Percentiles rank a stretch among this genome's conserved stretches.
Conservation (phyloP, 1,284 basidiomycete species). For the Cryptococcus deneoformans region DNA sequence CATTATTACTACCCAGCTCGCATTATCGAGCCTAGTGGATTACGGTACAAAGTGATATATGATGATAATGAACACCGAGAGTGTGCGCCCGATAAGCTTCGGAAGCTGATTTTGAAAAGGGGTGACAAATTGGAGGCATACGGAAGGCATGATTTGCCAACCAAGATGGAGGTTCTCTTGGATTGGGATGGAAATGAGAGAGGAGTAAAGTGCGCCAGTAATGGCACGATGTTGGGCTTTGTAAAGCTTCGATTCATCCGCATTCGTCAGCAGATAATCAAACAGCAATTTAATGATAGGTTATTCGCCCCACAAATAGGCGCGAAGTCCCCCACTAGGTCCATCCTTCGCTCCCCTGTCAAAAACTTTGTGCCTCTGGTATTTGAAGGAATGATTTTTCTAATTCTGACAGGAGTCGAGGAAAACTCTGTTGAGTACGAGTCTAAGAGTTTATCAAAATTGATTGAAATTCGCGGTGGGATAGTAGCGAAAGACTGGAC, state of each 20-base stretch:
- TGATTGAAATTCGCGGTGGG: constrained; percentile 56
- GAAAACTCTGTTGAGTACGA: not conserved
- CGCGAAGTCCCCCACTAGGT: no score
- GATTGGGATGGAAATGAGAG: constrained; percentile 12
- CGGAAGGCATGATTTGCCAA: not conserved
- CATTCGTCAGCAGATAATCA: constrained; percentile 4
- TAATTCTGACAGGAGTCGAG: constrained; percentile 10
- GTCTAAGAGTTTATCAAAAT: not conserved
- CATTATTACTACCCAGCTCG: constrained; percentile 9
- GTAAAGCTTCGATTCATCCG: constrained; percentile 2
- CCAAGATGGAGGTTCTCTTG: not conserved
- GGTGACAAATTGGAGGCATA: constrained; percentile 8
- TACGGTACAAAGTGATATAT: constrained; percentile 3
- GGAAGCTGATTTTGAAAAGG: constrained; percentile 5
- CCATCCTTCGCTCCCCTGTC: not conserved
- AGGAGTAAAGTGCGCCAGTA: constrained; percentile 1
- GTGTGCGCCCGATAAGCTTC: constrained; percentile 1
- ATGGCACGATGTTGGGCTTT: constrained; percentile 1
- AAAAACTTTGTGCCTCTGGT: not conserved
- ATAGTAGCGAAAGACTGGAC: constrained; percentile 63
- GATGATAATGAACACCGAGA: constrained; percentile 6
- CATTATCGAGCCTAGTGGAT: not conserved
- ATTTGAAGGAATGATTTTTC: constrained; percentile 9
- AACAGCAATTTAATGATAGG: constrained; percentile 8
- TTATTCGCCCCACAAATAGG: not conserved